Conservation (phyloP, 768 basidiomycete species). For the Suillus occidentalis region DNA sequence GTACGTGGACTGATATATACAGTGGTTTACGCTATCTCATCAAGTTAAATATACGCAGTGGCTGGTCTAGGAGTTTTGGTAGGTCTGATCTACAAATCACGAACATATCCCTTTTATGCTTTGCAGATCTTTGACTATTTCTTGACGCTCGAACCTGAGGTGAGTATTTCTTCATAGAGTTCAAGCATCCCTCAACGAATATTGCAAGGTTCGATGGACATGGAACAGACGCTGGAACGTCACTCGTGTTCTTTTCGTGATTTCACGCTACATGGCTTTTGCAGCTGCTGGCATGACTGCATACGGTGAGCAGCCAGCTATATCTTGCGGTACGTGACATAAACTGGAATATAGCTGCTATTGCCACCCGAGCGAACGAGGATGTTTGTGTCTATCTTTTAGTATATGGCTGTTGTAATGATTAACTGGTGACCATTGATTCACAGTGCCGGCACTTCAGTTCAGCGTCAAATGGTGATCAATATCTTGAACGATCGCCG, state of each 20-base stretch:
- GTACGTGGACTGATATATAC: background rate
- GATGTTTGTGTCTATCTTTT: background rate
- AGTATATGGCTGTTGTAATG: background rate
- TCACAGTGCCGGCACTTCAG: background rate
- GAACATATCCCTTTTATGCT: background rate
- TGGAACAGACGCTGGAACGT: constrained; percentile 7
- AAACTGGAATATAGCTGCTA: background rate
- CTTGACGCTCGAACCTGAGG: background rate
- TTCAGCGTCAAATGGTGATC: background rate
- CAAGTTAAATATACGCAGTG: background rate
- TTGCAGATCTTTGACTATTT: constrained; percentile 1
- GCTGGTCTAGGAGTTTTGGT: constrained; percentile 2
- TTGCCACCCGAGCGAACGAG: background rate
- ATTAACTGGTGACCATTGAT: background rate
- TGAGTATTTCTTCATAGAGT: background rate
- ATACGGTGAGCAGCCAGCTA: constrained; percentile 1
- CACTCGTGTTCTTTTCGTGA: background rate
- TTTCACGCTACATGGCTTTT: constrained; percentile 10
- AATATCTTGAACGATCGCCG: background rate
- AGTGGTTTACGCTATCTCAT: background rate
- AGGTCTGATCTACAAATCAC: background rate
- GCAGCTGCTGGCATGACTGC: constrained; percentile 9
- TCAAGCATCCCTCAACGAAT: background rate
- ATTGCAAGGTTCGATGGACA: constrained; percentile 2
- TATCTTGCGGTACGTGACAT: background rate